Evolutionary conservation across 2,329 filamentous ascomycete species (phyloP).

Genomic region (Monilinia laxa): DNA sequence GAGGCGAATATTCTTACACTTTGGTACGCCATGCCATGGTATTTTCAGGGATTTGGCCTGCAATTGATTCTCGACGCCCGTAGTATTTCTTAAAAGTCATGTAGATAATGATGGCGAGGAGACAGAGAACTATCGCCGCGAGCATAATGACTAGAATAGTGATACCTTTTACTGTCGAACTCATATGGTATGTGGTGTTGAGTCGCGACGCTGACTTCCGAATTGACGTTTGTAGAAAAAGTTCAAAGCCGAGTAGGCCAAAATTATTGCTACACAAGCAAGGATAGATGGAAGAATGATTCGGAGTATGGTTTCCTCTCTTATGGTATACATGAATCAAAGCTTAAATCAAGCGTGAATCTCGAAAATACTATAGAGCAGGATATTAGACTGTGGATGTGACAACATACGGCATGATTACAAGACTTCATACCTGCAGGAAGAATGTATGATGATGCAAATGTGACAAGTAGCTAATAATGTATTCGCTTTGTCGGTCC

Average conservation of each 20-base stretch:
- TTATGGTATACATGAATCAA: constrained; percentile 19
- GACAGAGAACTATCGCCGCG: background rate
- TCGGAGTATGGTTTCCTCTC: constrained; percentile 20
- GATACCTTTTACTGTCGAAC: constrained; percentile 1
- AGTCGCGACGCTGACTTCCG: constrained; percentile 22
- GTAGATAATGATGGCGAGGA: constrained; percentile 14
- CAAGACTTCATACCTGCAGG: constrained; percentile 6
- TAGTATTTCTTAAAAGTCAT: constrained; percentile 10
- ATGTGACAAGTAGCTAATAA: constrained; percentile 7
- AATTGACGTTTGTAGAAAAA: constrained; percentile 24
- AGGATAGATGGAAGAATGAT: constrained; percentile 22
- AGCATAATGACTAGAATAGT: constrained; percentile 11
- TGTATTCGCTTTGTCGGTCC: background rate
- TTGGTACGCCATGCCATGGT: constrained; percentile 20
- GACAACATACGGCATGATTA: constrained; percentile 1
- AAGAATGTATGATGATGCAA: constrained; percentile 19
- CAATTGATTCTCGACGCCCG: constrained; percentile 7
- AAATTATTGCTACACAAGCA: constrained; percentile 20
- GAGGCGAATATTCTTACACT: constrained; percentile 5
- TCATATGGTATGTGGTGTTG: constrained; percentile 13
- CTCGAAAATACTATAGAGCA: constrained; percentile 6
- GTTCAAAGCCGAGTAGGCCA: constrained; percentile 20
- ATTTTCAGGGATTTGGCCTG: constrained; percentile 9
- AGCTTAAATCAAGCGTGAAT: background rate
- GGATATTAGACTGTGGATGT: constrained; percentile 7